phyloP scores from a whole-genome alignment of 2,329 filamentous ascomycete species.

The Xylaria hypoxylon region DNA sequence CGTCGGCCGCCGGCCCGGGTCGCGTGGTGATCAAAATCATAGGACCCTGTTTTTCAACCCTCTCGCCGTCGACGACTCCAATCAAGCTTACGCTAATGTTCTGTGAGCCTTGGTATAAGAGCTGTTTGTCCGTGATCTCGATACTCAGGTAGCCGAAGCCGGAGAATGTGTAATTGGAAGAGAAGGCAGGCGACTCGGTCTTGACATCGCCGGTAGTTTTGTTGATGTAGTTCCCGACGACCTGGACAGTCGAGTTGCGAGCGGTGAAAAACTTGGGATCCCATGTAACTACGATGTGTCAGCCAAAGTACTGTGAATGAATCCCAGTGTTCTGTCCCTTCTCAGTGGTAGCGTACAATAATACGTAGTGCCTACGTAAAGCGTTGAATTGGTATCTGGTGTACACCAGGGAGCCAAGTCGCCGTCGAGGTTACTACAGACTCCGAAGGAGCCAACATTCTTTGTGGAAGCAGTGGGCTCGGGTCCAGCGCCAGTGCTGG shows the following conservation, averaged over 20 bases:
- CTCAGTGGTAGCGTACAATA: conserved; percentile 56
- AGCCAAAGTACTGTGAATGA: not conserved
- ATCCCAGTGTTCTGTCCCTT: too few species aligned
- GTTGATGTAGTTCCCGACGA: conserved; percentile 50
- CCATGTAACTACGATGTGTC: conserved; percentile 63
- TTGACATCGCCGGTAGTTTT: conserved; percentile 49
- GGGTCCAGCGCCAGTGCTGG: conserved; percentile 57
- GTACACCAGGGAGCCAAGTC: conserved; percentile 64
- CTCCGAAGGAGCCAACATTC: conserved; percentile 60
- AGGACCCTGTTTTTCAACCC: conserved; percentile 55
- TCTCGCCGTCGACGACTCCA: conserved; percentile 51
- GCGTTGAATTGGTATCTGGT: conserved; percentile 57
- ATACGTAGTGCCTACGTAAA: conserved; percentile 62
- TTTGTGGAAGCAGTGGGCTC: conserved; percentile 56
- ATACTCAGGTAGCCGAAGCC: conserved; percentile 63
- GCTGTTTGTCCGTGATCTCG: conserved; percentile 54
- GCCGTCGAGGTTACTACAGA: conserved; percentile 62
- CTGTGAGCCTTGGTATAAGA: conserved; percentile 54
- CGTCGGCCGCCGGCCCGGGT: conserved; percentile 47
- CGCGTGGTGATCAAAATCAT: conserved; percentile 56
- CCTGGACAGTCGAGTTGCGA: conserved; percentile 54
- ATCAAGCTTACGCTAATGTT: conserved; percentile 64
- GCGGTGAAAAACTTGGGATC: conserved; percentile 64
- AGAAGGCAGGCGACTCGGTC: conserved; percentile 54
- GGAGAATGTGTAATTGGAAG: conserved; percentile 53